phyloP scores from a whole-genome alignment of 345 rosid genomes.

The Eucalyptus rudis region DNA sequence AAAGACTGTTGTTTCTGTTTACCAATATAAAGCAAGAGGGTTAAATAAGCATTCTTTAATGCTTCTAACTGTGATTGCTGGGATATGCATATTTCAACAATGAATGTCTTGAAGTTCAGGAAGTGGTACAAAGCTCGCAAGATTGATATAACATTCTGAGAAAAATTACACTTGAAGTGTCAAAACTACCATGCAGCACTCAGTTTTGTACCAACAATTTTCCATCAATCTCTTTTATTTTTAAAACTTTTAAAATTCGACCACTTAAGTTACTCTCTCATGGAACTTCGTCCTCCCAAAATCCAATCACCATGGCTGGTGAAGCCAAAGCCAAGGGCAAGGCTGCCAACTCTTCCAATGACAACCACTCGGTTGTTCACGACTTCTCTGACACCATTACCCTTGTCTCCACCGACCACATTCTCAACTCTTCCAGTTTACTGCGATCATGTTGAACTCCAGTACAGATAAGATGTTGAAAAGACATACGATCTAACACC shows the following conservation, averaged over 20 bases:
- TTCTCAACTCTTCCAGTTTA: neutral
- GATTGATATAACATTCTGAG: neutral
- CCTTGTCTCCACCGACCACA: neutral
- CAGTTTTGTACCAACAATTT: neutral
- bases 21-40: neutral
- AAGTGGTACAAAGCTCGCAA: neutral
- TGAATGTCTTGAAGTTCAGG: neutral
- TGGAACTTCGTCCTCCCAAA: neutral
- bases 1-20: neutral
- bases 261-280: neutral
- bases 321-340: neutral
- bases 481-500: neutral
- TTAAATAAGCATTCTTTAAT: neutral
- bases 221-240: neutral
- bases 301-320: neutral
- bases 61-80: neutral
- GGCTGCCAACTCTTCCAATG: neutral
- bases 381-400: neutral
- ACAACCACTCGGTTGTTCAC: neutral
- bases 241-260: neutral
- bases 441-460: neutral
- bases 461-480: neutral
- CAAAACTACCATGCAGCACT: neutral
- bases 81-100: neutral
- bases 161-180: neutral